Evolutionary conservation across 805 yeast genomes (phyloP).

Genomic region (Yamadazyma olivae): DNA sequence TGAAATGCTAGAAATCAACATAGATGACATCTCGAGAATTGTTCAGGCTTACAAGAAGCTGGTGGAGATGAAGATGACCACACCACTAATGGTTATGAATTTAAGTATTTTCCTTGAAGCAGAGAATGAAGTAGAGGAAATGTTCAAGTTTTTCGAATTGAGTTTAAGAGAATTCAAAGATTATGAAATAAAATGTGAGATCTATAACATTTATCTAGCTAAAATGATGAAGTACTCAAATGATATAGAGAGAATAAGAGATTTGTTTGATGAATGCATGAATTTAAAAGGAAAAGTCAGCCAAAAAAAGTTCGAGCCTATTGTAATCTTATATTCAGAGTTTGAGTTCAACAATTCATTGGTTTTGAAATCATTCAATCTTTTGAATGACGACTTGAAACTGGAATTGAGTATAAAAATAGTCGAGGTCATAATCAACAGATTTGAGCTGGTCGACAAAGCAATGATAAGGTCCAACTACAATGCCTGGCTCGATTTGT

Average conservation of each 20-base stretch:
- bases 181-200: conserved; percentile 53
- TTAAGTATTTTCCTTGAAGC: conserved; percentile 62
- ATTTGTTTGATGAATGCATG: conserved; percentile 60
- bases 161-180: conserved; percentile 62
- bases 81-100: conserved; percentile 62
- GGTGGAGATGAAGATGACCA: conserved; percentile 55
- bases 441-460: conserved; percentile 4
- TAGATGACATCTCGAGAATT: conserved; percentile 21
- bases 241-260: conserved; percentile 45
- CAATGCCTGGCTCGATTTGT: conserved; percentile 28
- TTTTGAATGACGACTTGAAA: conserved; percentile 16
- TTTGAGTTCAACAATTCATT: conserved; percentile 61
- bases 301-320: conserved; percentile 34
- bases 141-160: conserved; percentile 62
- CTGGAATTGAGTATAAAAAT: conserved; percentile 9
- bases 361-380: conserved; percentile 39
- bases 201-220: conserved; percentile 68
- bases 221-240: conserved; percentile 35
- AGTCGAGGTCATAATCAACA: conserved; percentile 5
- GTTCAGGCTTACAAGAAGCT: conserved; percentile 24
- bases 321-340: conserved; percentile 55
- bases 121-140: conserved; percentile 42
- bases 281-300: conserved; percentile 26
- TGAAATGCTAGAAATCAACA: conserved; percentile 62
- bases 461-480: conserved; percentile 6